Percentiles rank a stretch among this genome's conserved stretches.
These are phyloP conservation scores for Pyrrhoderma lamaoense DNA, from an alignment of 1,284 basidiomycete species.

Conservation along the genomic window DNA sequence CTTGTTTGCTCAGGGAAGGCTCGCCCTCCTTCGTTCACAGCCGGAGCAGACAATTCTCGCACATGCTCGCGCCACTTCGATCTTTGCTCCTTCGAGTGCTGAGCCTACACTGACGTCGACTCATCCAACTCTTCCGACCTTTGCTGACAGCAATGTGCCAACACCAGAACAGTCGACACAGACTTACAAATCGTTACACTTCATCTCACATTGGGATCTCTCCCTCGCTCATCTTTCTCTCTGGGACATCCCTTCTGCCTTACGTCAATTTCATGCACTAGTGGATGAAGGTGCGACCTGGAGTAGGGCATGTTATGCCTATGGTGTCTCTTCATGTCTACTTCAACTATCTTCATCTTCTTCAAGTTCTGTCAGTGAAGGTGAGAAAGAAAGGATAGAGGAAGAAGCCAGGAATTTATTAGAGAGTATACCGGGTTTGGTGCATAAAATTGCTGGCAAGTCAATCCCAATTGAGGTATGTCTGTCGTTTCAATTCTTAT, in stretches of 20 bases:
- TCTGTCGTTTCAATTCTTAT: not conserved
- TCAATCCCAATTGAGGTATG: constrained; percentile 42
- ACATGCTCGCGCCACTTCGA: constrained; percentile 27
- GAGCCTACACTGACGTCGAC: too few relatives aligned
- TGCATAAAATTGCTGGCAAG: constrained; percentile 39
- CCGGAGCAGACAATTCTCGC: constrained; percentile 39
- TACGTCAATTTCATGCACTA: constrained; percentile 41
- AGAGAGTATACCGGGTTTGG: constrained; percentile 30
- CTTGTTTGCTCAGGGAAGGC: constrained; percentile 51
- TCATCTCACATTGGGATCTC: constrained; percentile 35
- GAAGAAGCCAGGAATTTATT: constrained; percentile 27
- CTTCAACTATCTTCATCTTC: constrained; percentile 17
- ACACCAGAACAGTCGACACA: constrained; percentile 8
- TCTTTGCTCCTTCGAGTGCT: not conserved
- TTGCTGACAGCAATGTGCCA: too few relatives aligned
- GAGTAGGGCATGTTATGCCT: constrained; percentile 34
- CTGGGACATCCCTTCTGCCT: constrained; percentile 33
- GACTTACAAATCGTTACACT: constrained; percentile 26
- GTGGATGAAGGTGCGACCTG: constrained; percentile 29
- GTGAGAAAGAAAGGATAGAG: constrained; percentile 16
- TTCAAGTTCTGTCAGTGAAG: constrained; percentile 19
- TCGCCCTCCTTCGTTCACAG: constrained; percentile 41
- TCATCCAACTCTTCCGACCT: too few relatives aligned
- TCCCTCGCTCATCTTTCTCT: constrained; percentile 42
- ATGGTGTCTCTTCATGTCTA: constrained; percentile 21